phyloP scores from a whole-genome alignment of 1,284 basidiomycete species.

The Ceratobasidium papillatum region DNA sequence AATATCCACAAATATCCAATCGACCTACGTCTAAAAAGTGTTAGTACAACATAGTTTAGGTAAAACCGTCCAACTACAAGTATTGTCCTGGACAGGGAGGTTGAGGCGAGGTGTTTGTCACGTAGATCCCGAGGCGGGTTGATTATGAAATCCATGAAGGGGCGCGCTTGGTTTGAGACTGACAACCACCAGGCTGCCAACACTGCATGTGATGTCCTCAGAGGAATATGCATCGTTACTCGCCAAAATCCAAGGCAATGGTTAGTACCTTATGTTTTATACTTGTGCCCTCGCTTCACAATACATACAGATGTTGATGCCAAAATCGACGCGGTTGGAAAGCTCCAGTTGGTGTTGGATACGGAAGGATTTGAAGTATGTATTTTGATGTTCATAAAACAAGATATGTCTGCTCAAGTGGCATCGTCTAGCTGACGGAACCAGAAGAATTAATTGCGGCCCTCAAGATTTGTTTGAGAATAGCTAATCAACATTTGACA shows the following conservation, averaged over 20 bases:
- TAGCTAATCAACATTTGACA: slow-evolving; percentile 82
- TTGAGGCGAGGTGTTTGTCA: slow-evolving; percentile 9
- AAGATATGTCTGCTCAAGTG: slow-evolving; percentile 39
- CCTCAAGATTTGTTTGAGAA: slow-evolving; percentile 78
- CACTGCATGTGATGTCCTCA: slow-evolving; percentile 38
- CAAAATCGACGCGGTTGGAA: slow-evolving; percentile 78
- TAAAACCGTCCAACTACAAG: neutral
- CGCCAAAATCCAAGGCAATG: slow-evolving; percentile 37
- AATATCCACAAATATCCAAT: neutral
- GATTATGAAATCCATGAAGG: slow-evolving; percentile 27
- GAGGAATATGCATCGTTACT: slow-evolving; percentile 38
- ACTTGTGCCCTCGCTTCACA: neutral
- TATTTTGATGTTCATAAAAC: slow-evolving; percentile 23
- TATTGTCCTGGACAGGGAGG: neutral
- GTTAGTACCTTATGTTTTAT: neutral
- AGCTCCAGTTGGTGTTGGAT: slow-evolving; percentile 77
- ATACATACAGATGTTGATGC: slow-evolving; percentile 67
- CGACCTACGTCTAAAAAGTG: neutral
- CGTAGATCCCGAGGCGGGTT: slow-evolving; percentile 21
- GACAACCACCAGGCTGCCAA: slow-evolving; percentile 31
- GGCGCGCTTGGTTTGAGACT: slow-evolving; percentile 20
- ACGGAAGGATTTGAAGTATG: slow-evolving; percentile 66
- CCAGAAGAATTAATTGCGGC: slow-evolving; percentile 70
- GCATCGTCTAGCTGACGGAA: slow-evolving; percentile 65
- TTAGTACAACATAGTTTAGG: neutral